Base-by-base conservation (phyloP, 164 flowering plant genomes). In the Nymphaea colorata region DNA sequence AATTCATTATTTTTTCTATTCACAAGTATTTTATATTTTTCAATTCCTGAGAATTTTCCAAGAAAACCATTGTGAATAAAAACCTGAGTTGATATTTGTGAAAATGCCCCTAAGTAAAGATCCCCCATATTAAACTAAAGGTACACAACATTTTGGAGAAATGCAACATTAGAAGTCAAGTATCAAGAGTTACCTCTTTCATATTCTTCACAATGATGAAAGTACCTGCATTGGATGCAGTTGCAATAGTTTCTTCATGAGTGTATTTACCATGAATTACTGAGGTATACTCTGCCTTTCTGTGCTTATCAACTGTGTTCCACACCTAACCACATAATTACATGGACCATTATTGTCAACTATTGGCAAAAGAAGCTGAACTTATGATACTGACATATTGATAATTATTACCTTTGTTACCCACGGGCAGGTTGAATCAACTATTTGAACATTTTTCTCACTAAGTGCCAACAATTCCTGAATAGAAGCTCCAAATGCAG, bases 371-470 rank as follows among this genome's bases (percentile, higher is more conserved):
- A 25, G 36, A 25, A 25, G 53, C 11, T 45, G 53, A 25, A 25
- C 36, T 25, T 25, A 25, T 25, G 57, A 8, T 51, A 10, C 14
- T 51, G 57, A 51, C 57, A 51, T 10, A 51, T 8, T 51, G 36
- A 51, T 51, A 7, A 51, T 8, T 51, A 15, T 51, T 83, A 93
- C 98, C 97, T 94, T 94, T 15, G 93, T 77, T 11, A 94, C 98
- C 98, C 98, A 94, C 64, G 97, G 97, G 79, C 98, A 94, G 68
- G 98, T 93, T 70, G 98, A 90, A 68, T 93, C 98, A 62, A 94
- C 98, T 76, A 94, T 91, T 76, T 94, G 98, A 18, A 94, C 95
- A 47, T 83, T 86, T 75, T 85, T 91, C 64, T 87, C 78, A 68
- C 80, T 87, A 81, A 94, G 77, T 43, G 76, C 65, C 82, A 83